These are phyloP conservation scores for Malus sieversii DNA, from an alignment of 306 rosid species.

Conservation along the genomic window DNA sequence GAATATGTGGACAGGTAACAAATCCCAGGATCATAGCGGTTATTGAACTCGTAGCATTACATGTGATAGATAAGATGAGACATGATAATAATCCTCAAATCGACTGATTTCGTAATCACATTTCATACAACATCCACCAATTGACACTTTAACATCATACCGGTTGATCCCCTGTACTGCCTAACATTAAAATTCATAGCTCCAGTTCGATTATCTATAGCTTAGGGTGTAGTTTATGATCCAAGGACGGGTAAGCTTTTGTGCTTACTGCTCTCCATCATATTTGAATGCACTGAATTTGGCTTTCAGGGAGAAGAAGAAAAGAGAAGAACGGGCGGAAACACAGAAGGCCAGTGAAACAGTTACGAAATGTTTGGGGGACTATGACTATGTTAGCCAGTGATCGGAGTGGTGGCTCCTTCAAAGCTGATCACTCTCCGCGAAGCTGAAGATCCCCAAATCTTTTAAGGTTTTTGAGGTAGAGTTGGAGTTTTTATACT, in stretches of 20 bases:
- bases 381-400: conserved; percentile 29
- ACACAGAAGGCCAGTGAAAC: conserved; percentile 73
- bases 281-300: conserved; percentile 18
- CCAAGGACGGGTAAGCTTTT: not conserved
- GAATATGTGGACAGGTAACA: conserved; percentile 84
- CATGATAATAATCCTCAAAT: not conserved
- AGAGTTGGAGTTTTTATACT: conserved; percentile 29
- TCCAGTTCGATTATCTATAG: not conserved
- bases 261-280: not conserved
- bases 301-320: conserved; percentile 89
- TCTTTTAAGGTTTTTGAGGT: conserved; percentile 16
- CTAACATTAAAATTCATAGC: not conserved
- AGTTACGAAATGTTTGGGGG: conserved; percentile 62
- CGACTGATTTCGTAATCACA: not conserved
- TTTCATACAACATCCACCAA: not conserved
- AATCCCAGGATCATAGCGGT: not conserved
- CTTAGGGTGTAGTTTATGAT: not conserved
- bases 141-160: not conserved
- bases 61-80: not conserved
- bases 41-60: not conserved
- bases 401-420: conserved; percentile 9
- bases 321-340: conserved; percentile 75
- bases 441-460: conserved; percentile 7
- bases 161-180: not conserved
- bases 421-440: not conserved